A percentile compares a stretch with the other conserved stretches of the same genome.
Conservation (phyloP, 306 rosid genomes). For the Biancaea sappan region DNA sequence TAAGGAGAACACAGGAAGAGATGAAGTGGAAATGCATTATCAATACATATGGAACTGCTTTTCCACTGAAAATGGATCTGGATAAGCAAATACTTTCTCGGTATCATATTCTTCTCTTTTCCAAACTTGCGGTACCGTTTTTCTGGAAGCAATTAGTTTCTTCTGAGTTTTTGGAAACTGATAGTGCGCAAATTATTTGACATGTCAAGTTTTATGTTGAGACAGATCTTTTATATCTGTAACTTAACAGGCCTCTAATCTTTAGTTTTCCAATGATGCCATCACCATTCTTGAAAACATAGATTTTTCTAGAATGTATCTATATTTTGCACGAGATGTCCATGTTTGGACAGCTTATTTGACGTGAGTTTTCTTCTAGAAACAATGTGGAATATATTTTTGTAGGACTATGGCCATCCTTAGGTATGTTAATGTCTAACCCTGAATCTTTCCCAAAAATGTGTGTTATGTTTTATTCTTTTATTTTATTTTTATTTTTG, state of each 20-base stretch:
- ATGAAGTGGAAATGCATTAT: conserved; percentile 63
- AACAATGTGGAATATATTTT: neutral
- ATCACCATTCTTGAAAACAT: neutral
- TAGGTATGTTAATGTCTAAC: conserved; percentile 4
- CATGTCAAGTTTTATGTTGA: neutral
- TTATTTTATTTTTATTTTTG: too few species aligned
- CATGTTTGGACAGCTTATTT: neutral
- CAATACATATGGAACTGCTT: conserved; percentile 73
- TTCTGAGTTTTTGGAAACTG: neutral
- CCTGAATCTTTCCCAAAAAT: neutral
- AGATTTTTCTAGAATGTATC: neutral
- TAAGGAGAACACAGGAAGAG: conserved; percentile 42
- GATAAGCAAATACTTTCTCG: conserved; percentile 81
- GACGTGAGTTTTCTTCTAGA: neutral
- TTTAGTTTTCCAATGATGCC: neutral
- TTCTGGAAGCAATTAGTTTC: neutral
- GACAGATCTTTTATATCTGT: neutral
- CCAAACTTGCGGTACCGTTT: neutral
- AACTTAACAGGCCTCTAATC: neutral
- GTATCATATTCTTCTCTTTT: conserved; percentile 32
- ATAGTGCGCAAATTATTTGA: neutral
- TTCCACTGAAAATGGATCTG: conserved; percentile 80
- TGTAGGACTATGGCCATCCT: neutral
- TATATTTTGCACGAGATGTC: neutral
- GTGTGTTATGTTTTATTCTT: neutral